Evolutionary conservation across 163 green algal genomes (phyloP).

Genomic region (Botryococcus braunii): DNA sequence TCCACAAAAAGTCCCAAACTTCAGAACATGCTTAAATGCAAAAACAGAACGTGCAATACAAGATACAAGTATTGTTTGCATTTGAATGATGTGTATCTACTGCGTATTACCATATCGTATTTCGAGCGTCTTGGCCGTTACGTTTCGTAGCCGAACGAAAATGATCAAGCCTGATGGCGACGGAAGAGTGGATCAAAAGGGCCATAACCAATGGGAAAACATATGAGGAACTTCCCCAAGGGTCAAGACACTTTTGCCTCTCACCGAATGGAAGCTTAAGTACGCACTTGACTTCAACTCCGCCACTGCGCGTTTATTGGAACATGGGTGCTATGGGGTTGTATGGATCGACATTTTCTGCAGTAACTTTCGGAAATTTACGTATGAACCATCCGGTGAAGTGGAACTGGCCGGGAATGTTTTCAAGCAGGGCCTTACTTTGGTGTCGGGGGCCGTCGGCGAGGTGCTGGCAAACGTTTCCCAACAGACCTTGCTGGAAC

Average conservation of each 20-base stretch:
- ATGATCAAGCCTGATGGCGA: too few relatives aligned
- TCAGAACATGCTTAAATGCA: too few relatives aligned
- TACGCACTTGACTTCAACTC: neutral
- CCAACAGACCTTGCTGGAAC: neutral
- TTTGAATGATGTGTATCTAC: too few relatives aligned
- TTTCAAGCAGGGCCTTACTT: neutral
- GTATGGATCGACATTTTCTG: neutral
- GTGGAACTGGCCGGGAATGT: neutral
- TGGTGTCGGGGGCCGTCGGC: too few relatives aligned
- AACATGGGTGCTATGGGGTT: neutral
- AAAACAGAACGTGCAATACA: too few relatives aligned
- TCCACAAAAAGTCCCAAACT: too few relatives aligned
- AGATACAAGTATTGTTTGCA: too few relatives aligned
- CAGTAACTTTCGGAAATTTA: neutral
- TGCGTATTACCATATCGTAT: too few relatives aligned
- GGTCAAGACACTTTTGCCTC: conserved; percentile 26
- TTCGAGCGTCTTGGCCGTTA: too few relatives aligned
- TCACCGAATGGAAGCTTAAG: conserved; percentile 34
- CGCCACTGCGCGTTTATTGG: neutral
- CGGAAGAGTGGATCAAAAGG: conserved; percentile 49
- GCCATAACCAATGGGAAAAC: conserved; percentile 41
- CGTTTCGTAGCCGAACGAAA: too few relatives aligned
- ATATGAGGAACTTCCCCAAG: conserved; percentile 54
- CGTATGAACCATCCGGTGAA: neutral
- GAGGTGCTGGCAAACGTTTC: too few relatives aligned